Conservation (phyloP, 176 grass and related monocot species). For the Carex kokanica region DNA sequence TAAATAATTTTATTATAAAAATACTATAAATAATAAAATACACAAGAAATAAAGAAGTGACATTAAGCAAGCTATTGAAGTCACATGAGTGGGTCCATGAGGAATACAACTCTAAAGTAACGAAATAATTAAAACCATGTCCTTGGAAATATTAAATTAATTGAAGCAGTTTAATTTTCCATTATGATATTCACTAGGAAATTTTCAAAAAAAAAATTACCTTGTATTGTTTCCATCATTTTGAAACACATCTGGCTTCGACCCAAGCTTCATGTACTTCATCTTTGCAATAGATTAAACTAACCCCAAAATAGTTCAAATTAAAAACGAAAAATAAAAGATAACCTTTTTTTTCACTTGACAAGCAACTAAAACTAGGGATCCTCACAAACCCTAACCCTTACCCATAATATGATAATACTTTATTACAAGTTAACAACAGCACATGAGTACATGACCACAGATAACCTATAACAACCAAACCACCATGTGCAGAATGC, state of each 20-base stretch:
- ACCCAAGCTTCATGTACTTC: slow-evolving; percentile 99
- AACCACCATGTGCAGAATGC: slow-evolving; percentile 28
- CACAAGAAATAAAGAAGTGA: slow-evolving; percentile 32
- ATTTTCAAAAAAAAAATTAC: slow-evolving; percentile 38
- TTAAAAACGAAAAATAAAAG: slow-evolving; percentile 8
- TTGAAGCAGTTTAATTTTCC: background rate
- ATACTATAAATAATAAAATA: slow-evolving; percentile 20
- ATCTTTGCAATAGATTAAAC: slow-evolving; percentile 39
- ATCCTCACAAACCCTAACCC: slow-evolving; percentile 37
- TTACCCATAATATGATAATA: slow-evolving; percentile 50
- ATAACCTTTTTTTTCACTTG: slow-evolving; percentile 8
- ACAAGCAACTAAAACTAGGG: slow-evolving; percentile 21
- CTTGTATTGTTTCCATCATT: slow-evolving; percentile 65
- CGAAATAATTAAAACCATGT: slow-evolving; percentile 24
- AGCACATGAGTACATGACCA: slow-evolving; percentile 16
- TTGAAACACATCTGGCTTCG: slow-evolving; percentile 88
- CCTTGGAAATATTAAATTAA: background rate
- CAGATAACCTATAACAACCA: slow-evolving; percentile 13
- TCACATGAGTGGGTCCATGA: slow-evolving; percentile 24
- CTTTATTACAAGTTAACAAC: slow-evolving; percentile 41
- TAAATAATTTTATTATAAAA: slow-evolving; percentile 1
- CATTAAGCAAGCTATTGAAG: slow-evolving; percentile 22
- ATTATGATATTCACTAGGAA: slow-evolving; percentile 8
- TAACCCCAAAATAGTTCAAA: slow-evolving; percentile 9
- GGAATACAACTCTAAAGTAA: slow-evolving; percentile 4